Percentiles rank a stretch among this genome's conserved stretches.
phyloP scores from a whole-genome alignment of 1,284 basidiomycete species.

The Tylopilus orsonianus region DNA sequence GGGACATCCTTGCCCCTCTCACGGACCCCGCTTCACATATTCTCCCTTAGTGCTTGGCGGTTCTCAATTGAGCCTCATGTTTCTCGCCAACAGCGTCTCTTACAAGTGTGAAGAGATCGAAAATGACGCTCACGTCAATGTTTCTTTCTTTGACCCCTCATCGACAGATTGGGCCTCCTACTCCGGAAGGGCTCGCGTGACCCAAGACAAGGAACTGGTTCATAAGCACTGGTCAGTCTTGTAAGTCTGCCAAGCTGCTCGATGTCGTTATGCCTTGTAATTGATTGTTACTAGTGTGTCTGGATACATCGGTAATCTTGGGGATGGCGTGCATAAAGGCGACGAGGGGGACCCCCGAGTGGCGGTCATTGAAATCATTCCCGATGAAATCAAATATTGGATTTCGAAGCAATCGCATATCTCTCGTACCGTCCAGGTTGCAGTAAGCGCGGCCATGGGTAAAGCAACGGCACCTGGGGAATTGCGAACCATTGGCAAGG shows the following conservation, averaged over 20 bases:
- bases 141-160: constrained; percentile 72
- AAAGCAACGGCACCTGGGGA: constrained; percentile 61
- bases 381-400: constrained; percentile 83
- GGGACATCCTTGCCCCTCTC: not conserved
- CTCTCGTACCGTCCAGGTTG: constrained; percentile 50
- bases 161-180: constrained; percentile 86
- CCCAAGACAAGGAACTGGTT: constrained; percentile 63
- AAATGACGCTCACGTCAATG: constrained; percentile 76
- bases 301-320: constrained; percentile 87
- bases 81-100: constrained; percentile 77
- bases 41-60: constrained; percentile 41
- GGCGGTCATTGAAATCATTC: constrained; percentile 77
- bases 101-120: constrained; percentile 78
- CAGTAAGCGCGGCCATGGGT: constrained; percentile 55
- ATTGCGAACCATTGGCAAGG: constrained; percentile 57
- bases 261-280: not conserved
- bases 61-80: constrained; percentile 57
- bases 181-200: constrained; percentile 70
- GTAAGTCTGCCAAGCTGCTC: constrained; percentile 38
- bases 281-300: constrained; percentile 43
- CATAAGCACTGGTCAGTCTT: constrained; percentile 67
- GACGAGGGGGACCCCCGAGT: constrained; percentile 81
- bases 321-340: constrained; percentile 86
- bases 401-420: constrained; percentile 48
- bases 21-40: constrained; percentile 1